Evolutionary conservation across 2,329 filamentous ascomycete species (phyloP), one percentile per base, ranked within the genome.

Genomic region (Sclerotinia borealis): DNA sequence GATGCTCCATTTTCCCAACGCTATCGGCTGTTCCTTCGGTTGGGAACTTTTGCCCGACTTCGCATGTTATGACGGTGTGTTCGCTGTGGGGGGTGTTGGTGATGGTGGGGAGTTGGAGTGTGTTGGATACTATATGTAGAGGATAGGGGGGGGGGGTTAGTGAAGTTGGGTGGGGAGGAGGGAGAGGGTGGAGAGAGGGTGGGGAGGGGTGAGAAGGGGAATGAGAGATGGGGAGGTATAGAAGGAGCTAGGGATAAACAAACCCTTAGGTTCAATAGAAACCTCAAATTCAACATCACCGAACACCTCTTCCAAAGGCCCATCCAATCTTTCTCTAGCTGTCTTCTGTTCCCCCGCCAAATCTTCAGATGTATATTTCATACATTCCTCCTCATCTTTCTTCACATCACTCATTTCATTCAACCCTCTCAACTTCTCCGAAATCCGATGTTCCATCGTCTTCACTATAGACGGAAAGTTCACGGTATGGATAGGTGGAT

Each of bases 11-110:
- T n/a, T 65, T 61, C 2, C 39, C 60, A 10, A 37, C 10, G 25
- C 60, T 62, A 49, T 64, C 64, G 2, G 51, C 50, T 4, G 62
- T 59, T 19, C 49, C 63, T 34, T 59, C 56, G 1, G 66, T 66
- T 7, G 66, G 66, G 45, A 70, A 68, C 22, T 58, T 65, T 36
- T 69, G 69, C 2, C 69, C 67, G 2, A 68, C 65, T 48, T 68
- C 64, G 10, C 65, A 50, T 11, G 51, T 29, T 8, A 62, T 41
- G 10, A 13, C 39, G 0, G 60, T 11, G 2, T 4, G 39, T 45
- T 61, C 37, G 10, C 22, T 59, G 7, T 59, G 17, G 15, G 19
- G 4, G 10, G 15, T n/a, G 19, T 6, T 7, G 11, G 31, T 3
- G 3, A n/a, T 34, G 15, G 36, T 25, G 34, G 48, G 3, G 31